Base-by-base conservation (phyloP, 805 yeast species). In the Dipodascus geniculatus region DNA sequence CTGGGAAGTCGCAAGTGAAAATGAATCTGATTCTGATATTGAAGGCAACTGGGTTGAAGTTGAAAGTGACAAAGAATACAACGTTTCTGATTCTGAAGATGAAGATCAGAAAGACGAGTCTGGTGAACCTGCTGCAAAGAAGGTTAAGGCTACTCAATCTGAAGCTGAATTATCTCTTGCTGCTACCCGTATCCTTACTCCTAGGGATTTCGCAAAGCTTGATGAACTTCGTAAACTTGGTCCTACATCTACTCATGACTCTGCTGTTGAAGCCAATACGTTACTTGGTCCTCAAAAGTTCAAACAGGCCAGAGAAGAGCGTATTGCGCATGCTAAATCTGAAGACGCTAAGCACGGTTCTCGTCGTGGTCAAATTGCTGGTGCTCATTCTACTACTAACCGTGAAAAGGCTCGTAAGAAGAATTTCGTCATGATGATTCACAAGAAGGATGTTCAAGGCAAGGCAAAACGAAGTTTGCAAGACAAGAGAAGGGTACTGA, bases 401-500 rank as follows among this genome's bases (percentile, higher is more conserved):
- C 82, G 81, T 71, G 97, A 95, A 71, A 93, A 93, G 80, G 95
- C 89, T 22, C 80, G 98, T 70, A 88, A 88, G 88, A 93, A 93
- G 96, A 93, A 93, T 72, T 93, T 89, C 66, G 91, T 93, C 67
- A 93, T 93, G 99, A 87, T 87, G 91, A 87, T 93, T 61, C 99
- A 93, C 71, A 93, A 91, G 74, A 81, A 81, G 63, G 82, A 87
- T 51, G 98, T 93, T 42, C 95, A 87, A 70, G 98, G 98, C 58
- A 93, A 93, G 70, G 90, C 85, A 58, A 86, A 83, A 72, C 75
- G 85, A 77, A 87, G 96, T 54, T 74, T 93, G 62, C 78, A 96
- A 63, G 98, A 93, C 68, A 83, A 88, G 69, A 97, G 90, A 69
- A 86, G 82, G 68, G 81, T 86, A 19, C 71, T 93, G 62, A 75